These are phyloP conservation scores for Zasmidium citrigriseum DNA, from an alignment of 2,329 filamentous ascomycete genomes.

Conservation along the genomic window DNA sequence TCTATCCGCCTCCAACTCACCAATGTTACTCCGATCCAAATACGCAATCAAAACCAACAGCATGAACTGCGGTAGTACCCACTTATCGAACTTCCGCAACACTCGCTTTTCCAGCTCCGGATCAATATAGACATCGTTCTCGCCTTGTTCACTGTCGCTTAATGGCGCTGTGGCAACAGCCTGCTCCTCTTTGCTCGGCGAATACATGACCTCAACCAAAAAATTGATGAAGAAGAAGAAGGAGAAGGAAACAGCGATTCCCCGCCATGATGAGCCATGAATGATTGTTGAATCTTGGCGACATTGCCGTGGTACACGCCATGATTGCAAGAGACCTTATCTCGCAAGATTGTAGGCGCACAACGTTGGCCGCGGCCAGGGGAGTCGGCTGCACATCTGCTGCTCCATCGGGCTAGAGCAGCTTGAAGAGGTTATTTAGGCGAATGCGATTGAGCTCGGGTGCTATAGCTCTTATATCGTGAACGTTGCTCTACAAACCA, in stretches of 20 bases:
- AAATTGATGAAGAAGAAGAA: neutral
- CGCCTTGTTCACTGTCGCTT: neutral
- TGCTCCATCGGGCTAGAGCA: no score
- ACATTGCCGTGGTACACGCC: neutral
- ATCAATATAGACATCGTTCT: slow-evolving; percentile 4
- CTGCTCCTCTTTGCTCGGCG: neutral
- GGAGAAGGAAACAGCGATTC: neutral
- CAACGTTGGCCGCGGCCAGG: neutral
- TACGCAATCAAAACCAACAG: slow-evolving; percentile 19
- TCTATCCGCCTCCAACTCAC: neutral
- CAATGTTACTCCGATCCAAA: slow-evolving; percentile 20
- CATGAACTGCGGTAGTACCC: slow-evolving; percentile 18
- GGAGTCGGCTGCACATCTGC: no score
- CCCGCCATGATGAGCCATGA: no score
- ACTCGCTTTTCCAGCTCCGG: slow-evolving; percentile 12
- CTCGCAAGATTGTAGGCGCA: no score
- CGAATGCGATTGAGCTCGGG: no score
- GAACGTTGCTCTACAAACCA: neutral
- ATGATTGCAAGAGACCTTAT: no score
- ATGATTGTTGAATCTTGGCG: neutral
- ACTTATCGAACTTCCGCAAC: slow-evolving; percentile 21
- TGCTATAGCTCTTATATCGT: no score
- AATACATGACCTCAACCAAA: neutral
- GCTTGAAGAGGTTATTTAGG: neutral
- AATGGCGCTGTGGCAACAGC: neutral